Conservation (phyloP, 2,329 filamentous ascomycete genomes). For the Hypoxylon rubiginosum region DNA sequence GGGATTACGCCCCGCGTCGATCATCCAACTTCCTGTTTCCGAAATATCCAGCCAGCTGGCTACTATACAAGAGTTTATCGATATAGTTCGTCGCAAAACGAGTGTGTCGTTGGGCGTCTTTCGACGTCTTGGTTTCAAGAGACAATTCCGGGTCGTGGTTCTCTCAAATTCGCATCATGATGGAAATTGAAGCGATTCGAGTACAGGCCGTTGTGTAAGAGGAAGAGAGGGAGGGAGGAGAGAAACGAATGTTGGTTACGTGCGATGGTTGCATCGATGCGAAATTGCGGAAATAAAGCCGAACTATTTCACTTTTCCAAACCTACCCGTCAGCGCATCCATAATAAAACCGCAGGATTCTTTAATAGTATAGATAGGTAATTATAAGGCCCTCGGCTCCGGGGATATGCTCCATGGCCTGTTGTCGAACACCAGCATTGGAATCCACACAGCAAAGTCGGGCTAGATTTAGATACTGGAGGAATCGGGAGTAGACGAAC, state of each 20-base stretch:
- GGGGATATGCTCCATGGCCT: too few relatives aligned
- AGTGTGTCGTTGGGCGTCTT: constrained; percentile 15
- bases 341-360: too few relatives aligned
- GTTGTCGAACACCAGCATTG: too few relatives aligned
- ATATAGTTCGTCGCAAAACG: constrained; percentile 2
- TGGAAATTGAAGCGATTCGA: neutral
- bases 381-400: too few relatives aligned
- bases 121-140: neutral
- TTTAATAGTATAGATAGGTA: too few relatives aligned
- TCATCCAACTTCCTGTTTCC: constrained; percentile 14
- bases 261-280: neutral
- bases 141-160: neutral
- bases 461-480: neutral
- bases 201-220: neutral
- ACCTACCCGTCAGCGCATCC: neutral
- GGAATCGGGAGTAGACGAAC: neutral
- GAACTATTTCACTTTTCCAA: neutral
- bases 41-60: constrained; percentile 20
- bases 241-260: neutral
- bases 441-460: too few relatives aligned
- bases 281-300: neutral
- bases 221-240: constrained; percentile 5
- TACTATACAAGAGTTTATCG: neutral
- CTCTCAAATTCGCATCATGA: constrained; percentile 24
- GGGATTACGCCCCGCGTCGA: constrained; percentile 29